Conservation (phyloP, 768 basidiomycete species). For the Cystofilobasidium capitatum region DNA sequence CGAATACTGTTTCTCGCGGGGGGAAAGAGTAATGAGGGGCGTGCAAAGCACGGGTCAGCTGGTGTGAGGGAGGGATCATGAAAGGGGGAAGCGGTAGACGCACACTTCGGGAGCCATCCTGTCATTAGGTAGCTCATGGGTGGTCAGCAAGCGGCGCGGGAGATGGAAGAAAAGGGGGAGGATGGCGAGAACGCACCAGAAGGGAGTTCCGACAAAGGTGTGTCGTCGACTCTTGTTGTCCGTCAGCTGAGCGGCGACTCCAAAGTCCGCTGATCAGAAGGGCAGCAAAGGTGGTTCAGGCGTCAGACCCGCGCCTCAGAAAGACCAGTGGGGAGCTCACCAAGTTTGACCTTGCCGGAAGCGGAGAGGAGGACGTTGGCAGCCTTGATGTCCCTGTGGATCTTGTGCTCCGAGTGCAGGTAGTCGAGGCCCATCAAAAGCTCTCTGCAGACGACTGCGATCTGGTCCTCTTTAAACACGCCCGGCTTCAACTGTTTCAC, state of each 20-base stretch:
- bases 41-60: neutral
- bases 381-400: slow-evolving; percentile 98
- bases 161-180: neutral
- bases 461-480: slow-evolving; percentile 80
- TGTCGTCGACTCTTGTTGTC: slow-evolving; percentile 70
- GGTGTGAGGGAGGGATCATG: neutral
- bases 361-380: slow-evolving; percentile 88
- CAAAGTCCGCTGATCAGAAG: slow-evolving; percentile 65
- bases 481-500: slow-evolving; percentile 77
- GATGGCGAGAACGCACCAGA: slow-evolving; percentile 23
- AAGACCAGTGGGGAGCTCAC: slow-evolving; percentile 29
- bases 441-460: slow-evolving; percentile 88
- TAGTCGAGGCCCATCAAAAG: slow-evolving; percentile 87
- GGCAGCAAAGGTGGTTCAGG: neutral
- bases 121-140: no score
- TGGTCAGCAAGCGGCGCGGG: no score
- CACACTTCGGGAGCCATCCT: slow-evolving; percentile 73
- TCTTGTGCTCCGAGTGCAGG: slow-evolving; percentile 88
- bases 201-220: slow-evolving; percentile 69
- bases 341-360: slow-evolving; percentile 83
- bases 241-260: slow-evolving; percentile 93
- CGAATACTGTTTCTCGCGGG: slow-evolving; percentile 48
- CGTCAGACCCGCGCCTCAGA: neutral
- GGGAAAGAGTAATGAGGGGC: neutral
- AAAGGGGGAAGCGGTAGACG: neutral